These are phyloP conservation scores for Pleurotus platypus DNA, from an alignment of 768 basidiomycete genomes.

Conservation along the genomic window DNA sequence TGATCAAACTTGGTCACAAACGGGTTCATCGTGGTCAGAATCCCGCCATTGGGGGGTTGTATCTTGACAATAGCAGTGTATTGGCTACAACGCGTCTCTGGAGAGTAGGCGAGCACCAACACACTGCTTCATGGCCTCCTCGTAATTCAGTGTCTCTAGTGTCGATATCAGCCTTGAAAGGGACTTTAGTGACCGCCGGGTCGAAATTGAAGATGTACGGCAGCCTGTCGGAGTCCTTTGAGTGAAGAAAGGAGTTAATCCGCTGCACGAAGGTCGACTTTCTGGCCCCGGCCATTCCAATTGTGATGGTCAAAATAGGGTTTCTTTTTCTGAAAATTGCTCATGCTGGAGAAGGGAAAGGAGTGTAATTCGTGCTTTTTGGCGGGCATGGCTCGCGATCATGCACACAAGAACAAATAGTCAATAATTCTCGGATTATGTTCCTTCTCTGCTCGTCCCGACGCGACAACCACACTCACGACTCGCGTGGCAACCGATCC, in stretches of 20 bases:
- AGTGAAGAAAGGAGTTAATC: constrained; percentile 88
- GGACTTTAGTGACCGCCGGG: too few species aligned
- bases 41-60: constrained; percentile 94
- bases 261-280: constrained; percentile 98
- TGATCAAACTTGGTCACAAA: constrained; percentile 99
- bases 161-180: too few species aligned
- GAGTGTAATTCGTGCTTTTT: too few species aligned
- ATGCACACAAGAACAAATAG: too few species aligned
- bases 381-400: too few species aligned
- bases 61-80: constrained; percentile 68
- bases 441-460: too few species aligned
- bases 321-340: too few species aligned
- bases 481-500: too few species aligned
- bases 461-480: too few species aligned
- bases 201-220: constrained; percentile 92
- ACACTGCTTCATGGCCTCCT: constrained; percentile 99
- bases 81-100: too few species aligned
- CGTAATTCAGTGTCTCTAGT: constrained; percentile 69
- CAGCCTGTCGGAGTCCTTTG: constrained; percentile 54
- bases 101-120: constrained; percentile 29
- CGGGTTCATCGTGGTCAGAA: constrained; percentile 92
- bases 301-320: constrained; percentile 80
- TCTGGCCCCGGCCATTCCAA: constrained; percentile 96
- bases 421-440: too few species aligned
- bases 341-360: constrained; percentile 17